A percentile compares a stretch with the other conserved stretches of the same genome.
phyloP scores from a whole-genome alignment of 495 filamentous ascomycete species.

The Penicillium subrubescens region DNA sequence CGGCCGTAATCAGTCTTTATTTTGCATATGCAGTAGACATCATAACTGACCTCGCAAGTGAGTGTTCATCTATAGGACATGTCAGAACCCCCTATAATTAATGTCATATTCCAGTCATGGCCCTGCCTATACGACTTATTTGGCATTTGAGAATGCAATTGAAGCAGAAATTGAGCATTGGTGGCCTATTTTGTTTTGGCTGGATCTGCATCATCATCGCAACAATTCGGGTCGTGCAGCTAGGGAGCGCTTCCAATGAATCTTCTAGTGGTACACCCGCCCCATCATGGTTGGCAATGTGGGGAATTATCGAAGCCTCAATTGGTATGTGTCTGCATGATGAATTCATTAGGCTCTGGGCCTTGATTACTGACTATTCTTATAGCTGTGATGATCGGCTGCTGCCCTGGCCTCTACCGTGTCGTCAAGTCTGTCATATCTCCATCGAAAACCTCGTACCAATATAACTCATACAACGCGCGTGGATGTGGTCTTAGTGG shows the following conservation, averaged over 20 bases:
- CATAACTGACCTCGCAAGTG: slow-evolving; percentile 48
- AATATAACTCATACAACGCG: slow-evolving; percentile 16
- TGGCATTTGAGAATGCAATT: slow-evolving; percentile 47
- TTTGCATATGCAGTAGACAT: slow-evolving; percentile 45
- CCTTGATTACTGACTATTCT: not conserved
- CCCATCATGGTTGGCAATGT: slow-evolving; percentile 30
- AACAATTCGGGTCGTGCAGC: slow-evolving; percentile 47
- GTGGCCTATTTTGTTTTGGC: slow-evolving; percentile 50
- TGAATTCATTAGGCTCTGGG: not conserved
- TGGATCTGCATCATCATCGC: slow-evolving; percentile 55
- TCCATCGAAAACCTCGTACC: slow-evolving; percentile 13
- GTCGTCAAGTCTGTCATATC: slow-evolving; percentile 17
- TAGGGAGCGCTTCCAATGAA: slow-evolving; percentile 19
- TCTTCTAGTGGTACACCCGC: slow-evolving; percentile 10
- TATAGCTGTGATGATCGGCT: slow-evolving; percentile 25
- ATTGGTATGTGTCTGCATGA: slow-evolving; percentile 18
- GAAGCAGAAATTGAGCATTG: slow-evolving; percentile 50
- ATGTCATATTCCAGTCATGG: slow-evolving; percentile 45
- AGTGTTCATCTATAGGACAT: not conserved
- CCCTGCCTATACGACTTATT: slow-evolving; percentile 51
- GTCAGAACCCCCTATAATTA: not conserved
- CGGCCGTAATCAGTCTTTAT: slow-evolving; percentile 44
- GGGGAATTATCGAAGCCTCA: slow-evolving; percentile 30
- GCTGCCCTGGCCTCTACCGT: slow-evolving; percentile 27
- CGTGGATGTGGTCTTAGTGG: slow-evolving; percentile 7